Percentiles rank a stretch among this genome's conserved stretches.
Conservation (phyloP, 768 basidiomycete species). For the Leccinum olivaceopallidum region DNA sequence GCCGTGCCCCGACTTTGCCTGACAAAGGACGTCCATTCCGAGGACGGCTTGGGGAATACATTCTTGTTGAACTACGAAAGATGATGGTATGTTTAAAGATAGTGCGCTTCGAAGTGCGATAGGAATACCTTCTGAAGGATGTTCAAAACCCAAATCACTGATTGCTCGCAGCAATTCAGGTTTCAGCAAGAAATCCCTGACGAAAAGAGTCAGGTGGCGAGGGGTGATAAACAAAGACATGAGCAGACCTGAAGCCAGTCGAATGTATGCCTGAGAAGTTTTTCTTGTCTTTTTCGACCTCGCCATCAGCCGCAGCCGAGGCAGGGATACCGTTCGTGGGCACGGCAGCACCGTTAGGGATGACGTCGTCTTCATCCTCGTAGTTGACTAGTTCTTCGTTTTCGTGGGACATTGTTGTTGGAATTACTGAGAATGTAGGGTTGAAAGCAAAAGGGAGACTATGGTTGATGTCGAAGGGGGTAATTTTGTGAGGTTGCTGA, state of each 20-base stretch:
- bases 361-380: constrained; percentile 86
- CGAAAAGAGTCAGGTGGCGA: constrained; percentile 12
- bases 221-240: constrained; percentile 6
- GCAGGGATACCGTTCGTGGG: constrained; percentile 50
- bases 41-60: constrained; percentile 99
- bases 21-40: constrained; percentile 99
- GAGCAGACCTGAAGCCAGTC: constrained; percentile 92
- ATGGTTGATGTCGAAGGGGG: constrained; percentile 14
- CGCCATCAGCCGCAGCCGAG: constrained; percentile 47
- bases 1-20: constrained; percentile 98
- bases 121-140: constrained; percentile 91
- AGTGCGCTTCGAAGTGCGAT: background rate
- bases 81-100: background rate
- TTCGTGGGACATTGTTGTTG: constrained; percentile 69
- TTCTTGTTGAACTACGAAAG: constrained; percentile 89
- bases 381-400: constrained; percentile 94
- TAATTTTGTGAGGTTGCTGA: constrained; percentile 32
- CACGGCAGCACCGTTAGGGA: constrained; percentile 55
- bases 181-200: constrained; percentile 95
- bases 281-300: constrained; percentile 85
- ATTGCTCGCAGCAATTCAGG: constrained; percentile 96
- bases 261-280: constrained; percentile 99
- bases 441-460: constrained; percentile 23
- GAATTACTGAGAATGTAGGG: constrained; percentile 30
- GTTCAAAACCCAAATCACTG: constrained; percentile 99